phyloP scores from a whole-genome alignment of 768 basidiomycete genomes.

The Leccinum variicolor region DNA sequence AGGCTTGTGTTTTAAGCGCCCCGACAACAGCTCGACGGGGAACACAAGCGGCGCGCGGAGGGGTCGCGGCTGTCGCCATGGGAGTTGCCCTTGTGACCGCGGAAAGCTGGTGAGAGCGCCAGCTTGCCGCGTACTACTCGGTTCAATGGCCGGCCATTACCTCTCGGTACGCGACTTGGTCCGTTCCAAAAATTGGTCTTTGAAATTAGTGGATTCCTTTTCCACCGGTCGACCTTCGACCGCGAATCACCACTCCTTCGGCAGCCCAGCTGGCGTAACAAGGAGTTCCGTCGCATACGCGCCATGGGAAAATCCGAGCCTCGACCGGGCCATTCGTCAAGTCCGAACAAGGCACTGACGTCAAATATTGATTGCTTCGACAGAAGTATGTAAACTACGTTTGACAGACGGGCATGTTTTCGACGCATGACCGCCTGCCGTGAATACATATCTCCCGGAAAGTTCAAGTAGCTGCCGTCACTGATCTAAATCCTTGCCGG shows the following conservation, averaged over 20 bases:
- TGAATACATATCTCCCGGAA: not conserved
- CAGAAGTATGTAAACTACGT: not conserved
- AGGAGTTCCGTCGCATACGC: not conserved
- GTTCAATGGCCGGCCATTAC: not conserved
- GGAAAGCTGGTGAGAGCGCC: not conserved
- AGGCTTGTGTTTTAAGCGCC: constrained; percentile 8
- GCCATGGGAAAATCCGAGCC: not conserved
- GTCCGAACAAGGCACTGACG: not conserved
- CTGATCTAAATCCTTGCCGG: not conserved
- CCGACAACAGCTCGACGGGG: constrained; percentile 8
- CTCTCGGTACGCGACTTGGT: not conserved
- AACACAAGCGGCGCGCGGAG: constrained; percentile 23
- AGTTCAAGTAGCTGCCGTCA: constrained; percentile 1
- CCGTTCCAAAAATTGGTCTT: not conserved
- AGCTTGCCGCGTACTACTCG: not conserved
- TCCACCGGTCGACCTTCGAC: not conserved
- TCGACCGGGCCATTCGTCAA: not conserved
- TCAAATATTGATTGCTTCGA: not conserved
- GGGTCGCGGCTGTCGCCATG: constrained; percentile 16
- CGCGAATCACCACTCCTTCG: constrained; percentile 4
- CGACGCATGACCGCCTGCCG: not conserved
- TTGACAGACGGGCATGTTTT: not conserved
- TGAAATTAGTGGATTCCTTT: not conserved
- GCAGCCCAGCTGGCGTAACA: not conserved
- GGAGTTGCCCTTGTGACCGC: not conserved